Conservation (phyloP, 345 rosid species). For the Citrus unshiu region DNA sequence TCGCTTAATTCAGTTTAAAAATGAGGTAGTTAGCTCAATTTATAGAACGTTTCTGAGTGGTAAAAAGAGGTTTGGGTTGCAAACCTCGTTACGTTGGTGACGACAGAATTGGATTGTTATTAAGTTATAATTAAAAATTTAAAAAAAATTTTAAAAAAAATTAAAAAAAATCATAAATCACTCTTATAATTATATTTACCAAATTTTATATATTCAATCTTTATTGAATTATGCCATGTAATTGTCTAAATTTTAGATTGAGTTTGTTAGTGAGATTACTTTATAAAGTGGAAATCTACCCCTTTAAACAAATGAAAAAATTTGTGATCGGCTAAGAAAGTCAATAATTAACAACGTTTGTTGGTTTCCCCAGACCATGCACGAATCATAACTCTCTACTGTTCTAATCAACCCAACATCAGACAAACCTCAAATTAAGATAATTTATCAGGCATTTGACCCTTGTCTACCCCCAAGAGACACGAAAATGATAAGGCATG, state of each 20-base stretch:
- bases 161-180: neutral
- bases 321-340: neutral
- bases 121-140: no score
- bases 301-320: neutral
- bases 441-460: neutral
- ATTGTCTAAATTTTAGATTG: neutral
- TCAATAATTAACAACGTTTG: neutral
- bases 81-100: no score
- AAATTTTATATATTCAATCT: neutral
- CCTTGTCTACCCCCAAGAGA: neutral
- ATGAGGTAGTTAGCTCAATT: no score
- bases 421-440: neutral
- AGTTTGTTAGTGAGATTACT: neutral
- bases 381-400: neutral
- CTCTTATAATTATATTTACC: neutral
- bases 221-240: neutral
- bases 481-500: neutral
- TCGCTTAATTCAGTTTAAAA: no score
- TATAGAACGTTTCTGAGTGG: no score
- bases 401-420: neutral
- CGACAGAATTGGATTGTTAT: no score
- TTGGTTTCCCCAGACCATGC: neutral
- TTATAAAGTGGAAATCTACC: neutral
- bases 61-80: no score
- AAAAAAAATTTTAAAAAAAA: no score